Conservation (phyloP, 306 rosid species). For the Trifolium dubium region DNA sequence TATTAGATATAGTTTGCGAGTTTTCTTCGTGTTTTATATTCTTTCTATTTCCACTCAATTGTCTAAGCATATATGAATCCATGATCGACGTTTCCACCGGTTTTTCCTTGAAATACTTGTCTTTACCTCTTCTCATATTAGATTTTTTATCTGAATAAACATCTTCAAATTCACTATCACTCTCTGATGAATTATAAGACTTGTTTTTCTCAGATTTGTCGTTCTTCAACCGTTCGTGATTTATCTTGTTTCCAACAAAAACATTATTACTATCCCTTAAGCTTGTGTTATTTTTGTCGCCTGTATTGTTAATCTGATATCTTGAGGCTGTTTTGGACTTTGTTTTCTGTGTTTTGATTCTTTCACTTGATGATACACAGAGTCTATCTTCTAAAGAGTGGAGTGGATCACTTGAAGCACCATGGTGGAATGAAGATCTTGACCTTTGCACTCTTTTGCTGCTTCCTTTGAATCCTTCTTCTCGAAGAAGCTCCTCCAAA, state of each 20-base stretch:
- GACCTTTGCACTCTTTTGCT: conserved; percentile 55
- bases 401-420: conserved; percentile 43
- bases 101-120: conserved; percentile 20
- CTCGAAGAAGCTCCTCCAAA: conserved; percentile 74
- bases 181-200: conserved; percentile 5
- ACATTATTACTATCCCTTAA: not conserved
- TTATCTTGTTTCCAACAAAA: not conserved
- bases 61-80: conserved; percentile 31
- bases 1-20: conserved; percentile 23
- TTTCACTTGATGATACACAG: conserved; percentile 47
- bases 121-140: conserved; percentile 37
- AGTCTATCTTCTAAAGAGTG: conserved; percentile 44
- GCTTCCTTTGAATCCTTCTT: conserved; percentile 80
- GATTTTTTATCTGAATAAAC: not conserved
- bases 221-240: not conserved
- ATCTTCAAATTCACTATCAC: conserved; percentile 2
- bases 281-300: not conserved
- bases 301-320: conserved; percentile 27
- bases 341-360: conserved; percentile 38
- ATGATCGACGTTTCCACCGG: conserved; percentile 20
- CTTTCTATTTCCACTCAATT: conserved; percentile 22
- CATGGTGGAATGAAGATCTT: conserved; percentile 53
- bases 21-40: conserved; percentile 10
- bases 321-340: conserved; percentile 41
- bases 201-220: not conserved